Evolutionary conservation across 2,329 filamentous ascomycete genomes (phyloP).

Genomic region (Sporothrix inflata): DNA sequence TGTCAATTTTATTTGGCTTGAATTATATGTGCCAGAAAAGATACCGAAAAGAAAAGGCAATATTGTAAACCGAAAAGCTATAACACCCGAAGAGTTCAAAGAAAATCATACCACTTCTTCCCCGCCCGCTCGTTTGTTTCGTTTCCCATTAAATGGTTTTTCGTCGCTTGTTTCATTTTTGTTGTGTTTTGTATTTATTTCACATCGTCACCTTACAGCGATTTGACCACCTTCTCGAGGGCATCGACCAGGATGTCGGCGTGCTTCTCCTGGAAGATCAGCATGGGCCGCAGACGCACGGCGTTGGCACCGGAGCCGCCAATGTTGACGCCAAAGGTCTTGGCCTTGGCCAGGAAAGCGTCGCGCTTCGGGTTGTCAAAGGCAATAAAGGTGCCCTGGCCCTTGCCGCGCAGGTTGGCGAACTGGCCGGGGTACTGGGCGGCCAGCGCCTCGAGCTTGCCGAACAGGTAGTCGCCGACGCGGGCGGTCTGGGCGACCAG

Average conservation of each 20-base stretch:
- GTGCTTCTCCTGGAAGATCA: conserved; percentile 90
- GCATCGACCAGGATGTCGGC: conserved; percentile 81
- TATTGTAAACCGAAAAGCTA: neutral
- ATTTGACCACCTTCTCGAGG: conserved; percentile 72
- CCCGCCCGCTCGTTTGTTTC: neutral
- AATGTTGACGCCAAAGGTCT: conserved; percentile 82
- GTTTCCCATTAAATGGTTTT: neutral
- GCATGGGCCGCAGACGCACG: conserved; percentile 83
- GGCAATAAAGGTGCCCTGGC: conserved; percentile 88
- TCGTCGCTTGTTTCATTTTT: neutral
- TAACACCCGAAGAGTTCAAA: neutral
- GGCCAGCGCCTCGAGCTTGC: conserved; percentile 68
- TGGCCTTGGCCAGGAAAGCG: conserved; percentile 76
- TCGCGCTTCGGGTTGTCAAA: conserved; percentile 84
- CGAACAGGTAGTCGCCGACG: conserved; percentile 78
- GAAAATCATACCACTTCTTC: neutral
- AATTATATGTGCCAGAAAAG: neutral
- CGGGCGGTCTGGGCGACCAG: conserved; percentile 79
- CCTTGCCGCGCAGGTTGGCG: conserved; percentile 82
- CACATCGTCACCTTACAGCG: conserved; percentile 33
- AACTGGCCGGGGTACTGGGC: conserved; percentile 76
- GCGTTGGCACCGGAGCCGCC: conserved; percentile 77
- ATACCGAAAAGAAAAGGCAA: neutral
- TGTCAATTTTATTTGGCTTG: neutral
- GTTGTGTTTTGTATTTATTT: neutral